Base-by-base conservation (phyloP, 2,329 filamentous ascomycete genomes). In the Fonsecaea pedrosoi region DNA sequence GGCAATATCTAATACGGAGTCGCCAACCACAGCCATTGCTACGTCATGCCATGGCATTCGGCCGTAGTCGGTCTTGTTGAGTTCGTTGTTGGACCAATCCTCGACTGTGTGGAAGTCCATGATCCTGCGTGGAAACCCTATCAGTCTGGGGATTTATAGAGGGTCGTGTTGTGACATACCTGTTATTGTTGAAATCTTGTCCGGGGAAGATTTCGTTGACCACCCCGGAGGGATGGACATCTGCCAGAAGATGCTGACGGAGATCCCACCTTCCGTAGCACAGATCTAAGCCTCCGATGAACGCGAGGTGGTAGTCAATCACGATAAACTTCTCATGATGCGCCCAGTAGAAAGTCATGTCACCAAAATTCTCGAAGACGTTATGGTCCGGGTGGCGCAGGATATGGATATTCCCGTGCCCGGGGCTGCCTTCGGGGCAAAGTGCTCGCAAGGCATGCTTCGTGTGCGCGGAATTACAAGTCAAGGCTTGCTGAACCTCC, bases 1-100 rank as follows among this genome's bases (percentile, higher is more conserved):
- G 0, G 94, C 94, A 73, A 99, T 95, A 75, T 98, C 94, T 76
- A 94, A 93, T 10, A 97, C 92, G 71, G 89, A 92, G 18, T 94
- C 92, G 0, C 95, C 94, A 65, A 95, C 86, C n/a, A 97, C 73
- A 12, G 90, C 93, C 91, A 98, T 96, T 9, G 92, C 86, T 2
- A 97, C 93, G 77, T 99, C 95, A 76, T 98, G 94, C 95, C 95
- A 99, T 0, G 94, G 94, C 95, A 99, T 98, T 35, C 95, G 90
- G 7, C 94, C 94, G 73, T 90, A 96, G 57, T 97, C 92, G 2
- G 90, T 89, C 79, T 98, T 98, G 78, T 89, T 92, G 15, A 98
- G 82, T 77, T 97, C 92, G 72, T 99, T 98, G 58, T 90, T 87
- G 78, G 95, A 92, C 94, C 94, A 98, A 75, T 97, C 90, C 35